These are phyloP conservation scores for Herpetospermum pedunculosum DNA, from an alignment of 306 rosid genomes.

Conservation along the genomic window DNA sequence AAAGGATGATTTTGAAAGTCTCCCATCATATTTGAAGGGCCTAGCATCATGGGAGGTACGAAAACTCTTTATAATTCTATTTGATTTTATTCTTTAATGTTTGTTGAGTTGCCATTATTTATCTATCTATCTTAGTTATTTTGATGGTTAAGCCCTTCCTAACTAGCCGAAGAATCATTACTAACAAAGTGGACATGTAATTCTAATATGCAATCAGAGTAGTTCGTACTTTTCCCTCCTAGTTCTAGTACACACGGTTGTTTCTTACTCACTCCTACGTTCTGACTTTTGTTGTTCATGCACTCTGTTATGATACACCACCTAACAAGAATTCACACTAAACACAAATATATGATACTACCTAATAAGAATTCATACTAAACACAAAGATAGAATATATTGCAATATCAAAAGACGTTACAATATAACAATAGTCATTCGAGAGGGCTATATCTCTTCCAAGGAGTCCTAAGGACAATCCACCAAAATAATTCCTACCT, in stretches of 20 bases:
- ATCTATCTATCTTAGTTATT: background rate
- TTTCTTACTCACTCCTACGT: background rate
- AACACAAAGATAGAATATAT: no score
- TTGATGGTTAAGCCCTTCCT: background rate
- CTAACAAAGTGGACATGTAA: background rate
- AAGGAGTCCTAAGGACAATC: no score
- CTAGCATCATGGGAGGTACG: slow-evolving; percentile 89
- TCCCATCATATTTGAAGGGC: slow-evolving; percentile 69
- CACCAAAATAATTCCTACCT: no score
- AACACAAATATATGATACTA: no score
- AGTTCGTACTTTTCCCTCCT: background rate
- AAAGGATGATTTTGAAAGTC: slow-evolving; percentile 58
- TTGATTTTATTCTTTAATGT: background rate
- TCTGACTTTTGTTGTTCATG: background rate
- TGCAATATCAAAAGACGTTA: no score
- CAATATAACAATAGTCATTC: no score
- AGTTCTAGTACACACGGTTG: background rate
- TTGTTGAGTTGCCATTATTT: background rate
- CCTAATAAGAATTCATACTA: no score
- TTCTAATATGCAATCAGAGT: background rate
- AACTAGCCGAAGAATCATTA: background rate
- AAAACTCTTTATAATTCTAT: background rate
- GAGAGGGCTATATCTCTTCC: no score
- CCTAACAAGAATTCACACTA: no score
- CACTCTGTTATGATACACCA: no score